These are phyloP conservation scores for Metschnikowia borealis DNA, from an alignment of 805 yeast species.

Conservation along the genomic window DNA sequence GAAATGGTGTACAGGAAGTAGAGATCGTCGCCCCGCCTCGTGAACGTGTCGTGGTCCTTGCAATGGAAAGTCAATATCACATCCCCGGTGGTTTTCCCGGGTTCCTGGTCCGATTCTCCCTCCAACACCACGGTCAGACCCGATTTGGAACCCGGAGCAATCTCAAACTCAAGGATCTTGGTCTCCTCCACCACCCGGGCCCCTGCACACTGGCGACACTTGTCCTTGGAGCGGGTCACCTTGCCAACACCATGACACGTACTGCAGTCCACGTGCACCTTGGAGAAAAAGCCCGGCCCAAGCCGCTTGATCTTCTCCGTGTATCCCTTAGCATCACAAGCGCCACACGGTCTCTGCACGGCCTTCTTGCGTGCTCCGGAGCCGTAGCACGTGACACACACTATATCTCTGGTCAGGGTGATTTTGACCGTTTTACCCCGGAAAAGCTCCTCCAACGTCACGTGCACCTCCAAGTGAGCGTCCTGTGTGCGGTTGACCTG, in stretches of 20 bases:
- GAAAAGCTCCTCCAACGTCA: constrained; percentile 70
- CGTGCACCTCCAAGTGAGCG: constrained; percentile 60
- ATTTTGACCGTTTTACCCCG: constrained; percentile 78
- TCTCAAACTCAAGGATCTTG: constrained; percentile 70
- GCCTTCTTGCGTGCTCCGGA: constrained; percentile 67
- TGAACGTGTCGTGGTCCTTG: constrained; percentile 46
- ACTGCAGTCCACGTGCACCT: constrained; percentile 56
- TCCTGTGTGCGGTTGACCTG: constrained; percentile 50
- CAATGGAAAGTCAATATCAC: constrained; percentile 60
- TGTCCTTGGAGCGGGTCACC: constrained; percentile 57
- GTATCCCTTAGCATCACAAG: constrained; percentile 72
- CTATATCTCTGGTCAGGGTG: constrained; percentile 62
- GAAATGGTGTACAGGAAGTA: constrained; percentile 57
- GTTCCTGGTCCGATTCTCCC: constrained; percentile 75
- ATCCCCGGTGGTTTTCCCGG: constrained; percentile 74
- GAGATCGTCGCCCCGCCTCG: constrained; percentile 60
- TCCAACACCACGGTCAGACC: constrained; percentile 58
- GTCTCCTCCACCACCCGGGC: constrained; percentile 56
- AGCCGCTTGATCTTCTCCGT: constrained; percentile 57
- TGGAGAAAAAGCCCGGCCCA: constrained; percentile 73
- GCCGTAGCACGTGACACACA: constrained; percentile 75
- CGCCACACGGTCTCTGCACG: constrained; percentile 49
- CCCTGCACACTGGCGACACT: constrained; percentile 76
- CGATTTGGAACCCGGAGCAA: constrained; percentile 65
- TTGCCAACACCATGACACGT: constrained; percentile 71